A percentile compares a stretch with the other conserved stretches of the same genome.
Evolutionary conservation across 192 early-diverging fungal species (phyloP).

Genomic region (Phycomyces nitens): DNA sequence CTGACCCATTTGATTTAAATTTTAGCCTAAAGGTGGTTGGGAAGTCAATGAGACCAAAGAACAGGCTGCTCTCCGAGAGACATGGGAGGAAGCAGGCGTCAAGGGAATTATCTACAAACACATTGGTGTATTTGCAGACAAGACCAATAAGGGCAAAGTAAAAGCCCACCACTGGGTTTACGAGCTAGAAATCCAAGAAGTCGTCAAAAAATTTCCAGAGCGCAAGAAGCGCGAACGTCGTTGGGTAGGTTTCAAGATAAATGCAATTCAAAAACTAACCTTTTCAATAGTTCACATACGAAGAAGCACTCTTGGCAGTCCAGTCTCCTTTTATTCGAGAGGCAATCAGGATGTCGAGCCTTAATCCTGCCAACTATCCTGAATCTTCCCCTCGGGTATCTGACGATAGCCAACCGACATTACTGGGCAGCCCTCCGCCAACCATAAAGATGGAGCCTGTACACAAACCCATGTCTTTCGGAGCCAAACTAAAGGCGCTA

Average conservation of each 20-base stretch:
- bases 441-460: no score
- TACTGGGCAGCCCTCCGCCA: no score
- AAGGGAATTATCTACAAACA: constrained; percentile 47
- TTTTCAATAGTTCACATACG: constrained; percentile 18
- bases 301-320: constrained; percentile 17
- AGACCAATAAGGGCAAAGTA: constrained; percentile 30
- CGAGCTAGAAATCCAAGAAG: constrained; percentile 54
- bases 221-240: constrained; percentile 32
- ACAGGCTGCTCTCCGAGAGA: constrained; percentile 55
- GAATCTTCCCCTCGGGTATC: no score
- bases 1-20: no score
- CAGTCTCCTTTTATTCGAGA: constrained; percentile 18
- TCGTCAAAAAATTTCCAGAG: constrained; percentile 53
- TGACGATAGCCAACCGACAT: no score
- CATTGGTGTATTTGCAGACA: constrained; percentile 48
- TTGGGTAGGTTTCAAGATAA: constrained; percentile 17
- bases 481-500: no score
- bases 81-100: constrained; percentile 63
- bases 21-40: constrained; percentile 62
- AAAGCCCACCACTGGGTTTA: constrained; percentile 44
- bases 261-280: background rate
- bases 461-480: no score
- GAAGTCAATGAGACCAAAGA: constrained; percentile 56
- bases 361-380: constrained; percentile 2
- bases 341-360: constrained; percentile 21